Evolutionary conservation across 345 rosid species (phyloP), one percentile per base, ranked within the genome.

Genomic region (Salix caprea): DNA sequence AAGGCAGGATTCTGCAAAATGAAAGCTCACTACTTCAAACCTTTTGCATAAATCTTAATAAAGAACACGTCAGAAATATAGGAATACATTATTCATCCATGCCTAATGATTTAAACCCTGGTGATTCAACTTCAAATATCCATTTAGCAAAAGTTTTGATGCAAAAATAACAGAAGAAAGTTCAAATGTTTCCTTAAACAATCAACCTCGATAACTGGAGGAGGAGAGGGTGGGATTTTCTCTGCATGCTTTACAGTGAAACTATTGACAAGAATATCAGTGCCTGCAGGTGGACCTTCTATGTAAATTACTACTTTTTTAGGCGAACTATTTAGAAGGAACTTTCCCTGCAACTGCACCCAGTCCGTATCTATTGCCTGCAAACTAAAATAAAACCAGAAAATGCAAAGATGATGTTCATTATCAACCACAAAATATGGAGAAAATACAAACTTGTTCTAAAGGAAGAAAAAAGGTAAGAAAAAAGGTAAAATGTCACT

Each of bases 261-360:
- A 83, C 87, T 88, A 68, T 93, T 90, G 67, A 95, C 75, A 72
- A 95, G 96, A 85, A 95, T 87, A 87, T 95, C 98, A 2, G 86
- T 81, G 71, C 97, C 98, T 32, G 92, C 85, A 32, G 97, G 93
- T 1, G 99, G 98, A 76, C 98, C 99, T 91, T 95, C 99, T 8
- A 93, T 65, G 81, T 91, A 95, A 74, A 93, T 85, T 61, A 93
- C 87, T 21, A 91, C 90, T 84, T 83, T 86, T 71, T 91, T 88
- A 28, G 94, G 93, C 30, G 90, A 84, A 67, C 90, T 94, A 82
- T 95, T 95, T 34, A 95, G 82, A 44, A 91, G 92, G 89, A 95
- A 95, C 88, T 91, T 91, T 28, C 99, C 99, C 50, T 86, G 84
- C 84, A 95, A 70, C 80, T 84, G 84, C 37, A 80, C 86, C 99